Base-by-base conservation (phyloP, 306 rosid species). In the Prinsepia uniflora region DNA sequence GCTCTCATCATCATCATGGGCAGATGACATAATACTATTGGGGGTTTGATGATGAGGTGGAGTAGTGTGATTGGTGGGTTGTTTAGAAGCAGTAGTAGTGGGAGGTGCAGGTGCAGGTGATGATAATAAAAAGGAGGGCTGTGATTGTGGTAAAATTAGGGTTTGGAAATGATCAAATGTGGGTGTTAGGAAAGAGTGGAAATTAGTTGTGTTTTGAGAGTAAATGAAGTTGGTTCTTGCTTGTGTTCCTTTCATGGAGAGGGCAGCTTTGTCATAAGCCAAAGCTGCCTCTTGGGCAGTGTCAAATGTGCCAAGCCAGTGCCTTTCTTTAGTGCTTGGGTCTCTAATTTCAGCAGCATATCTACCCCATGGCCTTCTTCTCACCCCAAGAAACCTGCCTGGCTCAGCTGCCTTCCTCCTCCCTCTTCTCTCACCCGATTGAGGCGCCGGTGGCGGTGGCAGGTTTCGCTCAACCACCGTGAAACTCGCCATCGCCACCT, bases 281-380 rank as follows among this genome's bases (percentile, higher is more conserved):
- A 95, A 85, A 72, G 99, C 99, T n/a, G 99, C 99, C 81, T 95
- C 99, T 76, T 91, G 91, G 24, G 99, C 99, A 80, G 99, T 95
- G 81, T 95, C 99, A 77, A 95, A 95, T 11, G 99, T 95, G 34
- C 99, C 99, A 68, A 95, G 91, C 99, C 97, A 95, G 70, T 95
- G 99, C 68, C 97, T 86, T 70, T 95, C 99, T 86, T 91, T 95
- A 7, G 99, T 91, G 47, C 91, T 83, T 8, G 99, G 99, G 90
- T 95, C 99, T 79, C 97, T 85, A 20, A 95, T 95, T 74, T 95
- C 99, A 61, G 97, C 97, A 40, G 99, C 99, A 85, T 95, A 95
- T 48, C 99, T 65, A 1, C 99, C 99, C 99, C 99, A 95, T 11
- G 97, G 99, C 20, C 96, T 72, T 63, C 99, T 82, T 41, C 99